phyloP scores from a whole-genome alignment of 352 stramenopile species.

The Globisporangium rhizosaccharum region DNA sequence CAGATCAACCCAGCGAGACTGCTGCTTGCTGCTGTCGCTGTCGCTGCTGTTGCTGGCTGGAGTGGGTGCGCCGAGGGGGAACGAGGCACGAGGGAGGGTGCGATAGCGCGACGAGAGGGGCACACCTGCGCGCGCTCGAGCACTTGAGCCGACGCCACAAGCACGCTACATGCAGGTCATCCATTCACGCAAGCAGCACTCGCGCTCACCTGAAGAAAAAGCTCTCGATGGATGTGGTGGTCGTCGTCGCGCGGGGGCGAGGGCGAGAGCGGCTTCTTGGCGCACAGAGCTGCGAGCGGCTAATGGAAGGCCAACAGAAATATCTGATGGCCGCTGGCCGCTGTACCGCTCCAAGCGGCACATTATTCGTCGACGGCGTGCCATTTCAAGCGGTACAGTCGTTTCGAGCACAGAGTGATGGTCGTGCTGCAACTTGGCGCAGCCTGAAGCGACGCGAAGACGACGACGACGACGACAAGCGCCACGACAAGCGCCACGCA shows the following conservation, averaged over 20 bases:
- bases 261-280: conserved; percentile 5
- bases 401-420: conserved; percentile 6
- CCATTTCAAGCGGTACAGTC: conserved; percentile 7
- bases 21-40: neutral
- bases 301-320: conserved; percentile 17
- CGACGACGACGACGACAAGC: neutral
- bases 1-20: neutral
- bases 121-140: neutral
- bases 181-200: neutral
- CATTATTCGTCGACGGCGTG: neutral
- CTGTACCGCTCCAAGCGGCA: neutral
- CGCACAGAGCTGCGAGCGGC: neutral
- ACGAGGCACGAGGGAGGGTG: neutral
- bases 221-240: conserved; percentile 17
- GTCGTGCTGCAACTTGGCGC: neutral
- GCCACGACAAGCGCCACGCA: neutral
- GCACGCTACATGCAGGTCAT: neutral
- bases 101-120: conserved; percentile 1
- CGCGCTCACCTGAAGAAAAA: conserved; percentile 20
- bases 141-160: no score
- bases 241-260: conserved; percentile 2
- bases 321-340: conserved; percentile 24
- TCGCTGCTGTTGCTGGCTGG: neutral
- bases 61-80: neutral
- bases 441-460: neutral